Base-by-base conservation (phyloP, 2,329 filamentous ascomycete genomes). In the Fusarium marasasianum region DNA sequence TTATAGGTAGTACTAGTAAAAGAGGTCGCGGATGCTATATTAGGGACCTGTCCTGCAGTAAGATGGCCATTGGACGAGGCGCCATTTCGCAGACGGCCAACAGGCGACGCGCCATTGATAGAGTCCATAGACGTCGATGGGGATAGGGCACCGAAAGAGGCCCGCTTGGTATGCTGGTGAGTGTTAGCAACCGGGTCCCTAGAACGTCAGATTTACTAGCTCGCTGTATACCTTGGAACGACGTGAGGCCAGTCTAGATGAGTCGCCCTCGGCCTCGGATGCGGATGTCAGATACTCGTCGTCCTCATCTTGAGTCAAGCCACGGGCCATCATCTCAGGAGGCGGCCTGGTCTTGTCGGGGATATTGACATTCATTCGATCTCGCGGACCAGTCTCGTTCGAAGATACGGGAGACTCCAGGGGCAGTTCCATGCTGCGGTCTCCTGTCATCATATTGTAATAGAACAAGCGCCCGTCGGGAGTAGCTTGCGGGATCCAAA, bases 401-500 rank as follows among this genome's bases (percentile, higher is more conserved):
- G 90, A 83, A 12, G 93, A 94, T 2, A 91, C 91, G 3, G 96
- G 95, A 22, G 96, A 96, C 81, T 99, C 96, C 33, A 99, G 87
- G 4, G 96, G 96, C 69, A 99, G 86, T 81, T 99, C 96, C 90
- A 95, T 96, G 72, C 94, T 97, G 80, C 94, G 97, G 79, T 97
- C 94, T 63, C 96, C 95, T 0, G 96, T 99, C 85, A 98, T 91
- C 72, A 96, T 98, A 83, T 99, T 99, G 88, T 97, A 98, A 84
- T 98, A 99, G 83, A 97, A 99, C 31, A 99, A 84, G 64, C 95
- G 90, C 61, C 96, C 96, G 81, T 98, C 95, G 3, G 94, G 91
- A 1, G 96, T 99, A 20, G 95, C 96, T 85, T 99, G 96, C 24
- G 96, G 96, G 76, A 99, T 98, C 96, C 96, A 99, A 81, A 97